Percentiles rank a stretch among this genome's conserved stretches.
phyloP scores from a whole-genome alignment of 495 filamentous ascomycete species.

The Aspergillus leporis region DNA sequence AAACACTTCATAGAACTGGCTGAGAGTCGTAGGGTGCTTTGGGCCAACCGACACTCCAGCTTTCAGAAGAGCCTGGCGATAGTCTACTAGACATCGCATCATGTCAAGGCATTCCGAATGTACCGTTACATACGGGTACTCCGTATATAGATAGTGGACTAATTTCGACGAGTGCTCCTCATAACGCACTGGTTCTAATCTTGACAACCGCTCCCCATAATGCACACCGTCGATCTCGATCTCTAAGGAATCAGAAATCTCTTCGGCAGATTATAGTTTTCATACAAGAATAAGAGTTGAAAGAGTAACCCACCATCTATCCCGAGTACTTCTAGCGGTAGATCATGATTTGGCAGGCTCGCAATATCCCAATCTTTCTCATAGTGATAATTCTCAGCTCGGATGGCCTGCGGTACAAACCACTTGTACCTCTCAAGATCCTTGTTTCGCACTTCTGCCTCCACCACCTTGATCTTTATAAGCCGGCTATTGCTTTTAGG shows the following conservation, averaged over 20 bases:
- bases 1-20: conserved; percentile 1
- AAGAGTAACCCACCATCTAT: not conserved
- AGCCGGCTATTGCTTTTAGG: too few species aligned
- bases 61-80: not conserved
- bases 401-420: not conserved
- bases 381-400: conserved; percentile 1
- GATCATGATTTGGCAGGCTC: not conserved
- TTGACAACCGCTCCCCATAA: not conserved
- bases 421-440: conserved; percentile 1
- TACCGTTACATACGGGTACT: not conserved
- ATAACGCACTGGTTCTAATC: not conserved
- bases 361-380: not conserved
- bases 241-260: not conserved
- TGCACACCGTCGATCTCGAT: not conserved
- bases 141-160: too few species aligned
- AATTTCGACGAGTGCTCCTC: not conserved
- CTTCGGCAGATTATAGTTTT: not conserved
- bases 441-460: not conserved
- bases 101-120: not conserved
- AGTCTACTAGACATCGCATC: not conserved
- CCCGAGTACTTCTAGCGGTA: too few species aligned
- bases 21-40: not conserved
- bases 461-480: too few species aligned
- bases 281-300: not conserved
- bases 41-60: not conserved